These are phyloP conservation scores for Pisolithus microcarpus DNA, from an alignment of 768 basidiomycete species.

Conservation along the genomic window DNA sequence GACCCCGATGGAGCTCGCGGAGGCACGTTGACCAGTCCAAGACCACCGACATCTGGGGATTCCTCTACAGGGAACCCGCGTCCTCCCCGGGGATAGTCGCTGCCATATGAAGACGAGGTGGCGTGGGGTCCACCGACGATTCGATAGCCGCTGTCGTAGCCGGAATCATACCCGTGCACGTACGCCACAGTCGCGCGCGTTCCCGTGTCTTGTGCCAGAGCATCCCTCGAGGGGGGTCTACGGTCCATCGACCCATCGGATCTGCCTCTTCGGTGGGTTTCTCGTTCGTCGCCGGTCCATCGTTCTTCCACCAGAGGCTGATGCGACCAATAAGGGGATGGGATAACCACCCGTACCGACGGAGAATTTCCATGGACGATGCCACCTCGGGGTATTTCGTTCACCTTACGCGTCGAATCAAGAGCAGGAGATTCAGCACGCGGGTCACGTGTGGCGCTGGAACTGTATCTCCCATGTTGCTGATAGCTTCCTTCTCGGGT, in stretches of 20 bases:
- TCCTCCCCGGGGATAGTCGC: slow-evolving; percentile 12
- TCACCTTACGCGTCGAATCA: slow-evolving; percentile 5
- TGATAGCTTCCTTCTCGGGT: slow-evolving; percentile 11
- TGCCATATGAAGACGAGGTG: slow-evolving; percentile 16
- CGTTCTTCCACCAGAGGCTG: slow-evolving; percentile 24
- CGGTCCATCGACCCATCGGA: neutral
- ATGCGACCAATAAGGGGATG: slow-evolving; percentile 25
- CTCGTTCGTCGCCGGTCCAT: slow-evolving; percentile 24
- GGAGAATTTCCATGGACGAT: slow-evolving; percentile 29
- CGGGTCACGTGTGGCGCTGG: slow-evolving; percentile 8
- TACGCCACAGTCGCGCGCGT: slow-evolving; percentile 30
- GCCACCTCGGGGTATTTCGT: slow-evolving; percentile 11
- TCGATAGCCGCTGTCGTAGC: slow-evolving; percentile 27
- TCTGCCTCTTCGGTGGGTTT: neutral
- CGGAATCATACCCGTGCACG: slow-evolving; percentile 27
- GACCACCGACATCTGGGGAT: slow-evolving; percentile 20
- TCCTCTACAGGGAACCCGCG: slow-evolving; percentile 23
- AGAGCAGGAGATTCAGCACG: neutral
- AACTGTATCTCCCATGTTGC: slow-evolving; percentile 9
- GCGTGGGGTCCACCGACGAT: slow-evolving; percentile 11
- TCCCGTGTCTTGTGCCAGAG: slow-evolving; percentile 2
- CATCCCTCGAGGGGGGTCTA: neutral
- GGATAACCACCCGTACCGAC: slow-evolving; percentile 26
- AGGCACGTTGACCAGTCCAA: slow-evolving; percentile 25
- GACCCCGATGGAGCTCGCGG: slow-evolving; percentile 14